Conservation (phyloP, 768 basidiomycete genomes). For the Tulasnella sp. region DNA sequence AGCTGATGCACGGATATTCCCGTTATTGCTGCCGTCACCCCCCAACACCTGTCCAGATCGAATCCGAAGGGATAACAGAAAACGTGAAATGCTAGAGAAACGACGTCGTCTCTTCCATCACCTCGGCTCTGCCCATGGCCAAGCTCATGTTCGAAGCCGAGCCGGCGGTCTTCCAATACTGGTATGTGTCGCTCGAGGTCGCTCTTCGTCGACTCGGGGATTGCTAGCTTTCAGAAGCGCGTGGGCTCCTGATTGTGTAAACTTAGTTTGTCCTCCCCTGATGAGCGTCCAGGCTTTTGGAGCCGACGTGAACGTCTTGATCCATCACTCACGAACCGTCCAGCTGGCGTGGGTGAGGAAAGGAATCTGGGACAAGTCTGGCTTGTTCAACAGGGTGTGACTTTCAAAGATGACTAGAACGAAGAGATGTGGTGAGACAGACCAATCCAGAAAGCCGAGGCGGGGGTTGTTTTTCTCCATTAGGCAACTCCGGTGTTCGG, state of each 20-base stretch:
- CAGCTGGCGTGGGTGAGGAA: conserved; percentile 46
- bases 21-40: background rate
- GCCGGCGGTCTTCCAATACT: conserved; percentile 43
- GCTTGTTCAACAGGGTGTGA: conserved; percentile 47
- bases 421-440: no score
- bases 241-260: background rate
- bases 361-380: conserved; percentile 48
- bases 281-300: conserved; percentile 47
- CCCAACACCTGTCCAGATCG: conserved; percentile 41
- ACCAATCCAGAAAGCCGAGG: background rate
- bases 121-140: conserved; percentile 42
- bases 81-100: conserved; percentile 46
- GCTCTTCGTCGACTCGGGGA: background rate
- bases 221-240: background rate
- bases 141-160: conserved; percentile 51
- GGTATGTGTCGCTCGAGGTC: background rate
- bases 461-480: background rate
- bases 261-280: background rate
- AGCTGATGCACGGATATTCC: background rate
- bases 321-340: conserved; percentile 48
- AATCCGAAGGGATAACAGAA: conserved; percentile 49
- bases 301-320: conserved; percentile 45
- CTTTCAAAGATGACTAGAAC: conserved; percentile 35
- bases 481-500: background rate
- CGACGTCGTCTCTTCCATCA: conserved; percentile 46